Conservation (phyloP, 495 filamentous ascomycete species). For the Cairneyella variabilis region DNA sequence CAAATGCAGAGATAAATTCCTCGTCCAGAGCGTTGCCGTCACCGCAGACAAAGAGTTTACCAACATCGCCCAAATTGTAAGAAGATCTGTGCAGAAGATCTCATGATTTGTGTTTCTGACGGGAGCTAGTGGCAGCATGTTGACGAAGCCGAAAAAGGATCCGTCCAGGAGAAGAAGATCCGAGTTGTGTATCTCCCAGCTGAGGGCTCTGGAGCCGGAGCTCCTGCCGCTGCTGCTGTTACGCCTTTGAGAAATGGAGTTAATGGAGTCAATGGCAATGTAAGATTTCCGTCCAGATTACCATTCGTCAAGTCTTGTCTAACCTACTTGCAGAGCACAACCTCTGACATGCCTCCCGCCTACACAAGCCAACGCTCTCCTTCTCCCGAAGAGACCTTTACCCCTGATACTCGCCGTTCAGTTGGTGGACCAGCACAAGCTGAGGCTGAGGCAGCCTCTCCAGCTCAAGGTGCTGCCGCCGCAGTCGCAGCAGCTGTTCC, state of each 20-base stretch:
- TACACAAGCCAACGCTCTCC: conserved; percentile 45
- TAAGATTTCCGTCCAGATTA: conserved; percentile 13
- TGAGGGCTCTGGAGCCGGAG: conserved; percentile 34
- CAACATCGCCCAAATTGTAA: conserved; percentile 75
- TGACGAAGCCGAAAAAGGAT: conserved; percentile 69
- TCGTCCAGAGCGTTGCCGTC: conserved; percentile 90
- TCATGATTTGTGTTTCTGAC: conserved; percentile 16
- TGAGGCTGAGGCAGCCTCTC: conserved; percentile 5
- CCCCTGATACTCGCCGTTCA: conserved; percentile 23
- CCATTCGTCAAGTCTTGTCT: not conserved
- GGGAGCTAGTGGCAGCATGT: conserved; percentile 66
- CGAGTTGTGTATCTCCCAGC: conserved; percentile 78
- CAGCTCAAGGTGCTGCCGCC: not conserved
- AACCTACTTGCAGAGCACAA: conserved; percentile 10
- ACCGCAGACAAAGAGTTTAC: conserved; percentile 76
- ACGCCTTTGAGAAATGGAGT: conserved; percentile 37
- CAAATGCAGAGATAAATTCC: conserved; percentile 95
- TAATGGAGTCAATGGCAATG: conserved; percentile 29
- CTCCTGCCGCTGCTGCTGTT: not conserved
- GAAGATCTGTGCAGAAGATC: too few relatives aligned
- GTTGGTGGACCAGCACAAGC: not conserved
- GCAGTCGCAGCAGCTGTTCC: conserved; percentile 9
- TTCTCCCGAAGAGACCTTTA: conserved; percentile 38
- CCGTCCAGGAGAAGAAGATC: conserved; percentile 91
- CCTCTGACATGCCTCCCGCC: conserved; percentile 46